These are phyloP conservation scores for Alternaria ethzedia DNA, from an alignment of 2,329 filamentous ascomycete species.

Conservation along the genomic window DNA sequence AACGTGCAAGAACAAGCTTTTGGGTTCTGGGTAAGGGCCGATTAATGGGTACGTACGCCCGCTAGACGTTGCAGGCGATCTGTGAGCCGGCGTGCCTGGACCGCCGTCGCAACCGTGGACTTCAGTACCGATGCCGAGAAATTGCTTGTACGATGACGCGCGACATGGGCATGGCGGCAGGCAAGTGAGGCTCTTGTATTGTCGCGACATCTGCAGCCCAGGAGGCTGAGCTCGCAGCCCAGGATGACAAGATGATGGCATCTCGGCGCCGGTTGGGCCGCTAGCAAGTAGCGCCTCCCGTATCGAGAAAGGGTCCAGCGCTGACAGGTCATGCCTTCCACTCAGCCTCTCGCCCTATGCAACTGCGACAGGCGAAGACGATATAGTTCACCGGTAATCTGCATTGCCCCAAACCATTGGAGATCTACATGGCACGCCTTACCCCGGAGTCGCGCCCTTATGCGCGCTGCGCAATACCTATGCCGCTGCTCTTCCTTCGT, in stretches of 20 bases:
- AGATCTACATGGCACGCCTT: slow-evolving; percentile 17
- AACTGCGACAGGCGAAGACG: neutral
- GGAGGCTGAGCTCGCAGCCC: slow-evolving; percentile 1
- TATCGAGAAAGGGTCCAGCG: neutral
- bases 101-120: neutral
- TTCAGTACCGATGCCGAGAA: neutral
- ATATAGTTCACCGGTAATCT: slow-evolving; percentile 25
- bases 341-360: slow-evolving; percentile 18
- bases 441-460: slow-evolving; percentile 9
- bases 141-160: slow-evolving; percentile 5
- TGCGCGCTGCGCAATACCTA: slow-evolving; percentile 8
- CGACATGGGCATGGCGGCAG: slow-evolving; percentile 4
- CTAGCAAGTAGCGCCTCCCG: neutral
- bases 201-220: neutral
- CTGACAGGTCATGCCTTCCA: neutral
- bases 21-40: slow-evolving; percentile 5
- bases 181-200: slow-evolving; percentile 21
- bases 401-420: slow-evolving; percentile 6
- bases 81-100: slow-evolving; percentile 1
- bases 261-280: neutral
- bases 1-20: neutral
- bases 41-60: slow-evolving; percentile 2
- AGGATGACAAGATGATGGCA: neutral
- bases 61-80: neutral
- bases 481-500: slow-evolving; percentile 2